phyloP scores from a whole-genome alignment of 202 grass and related monocot species.

The Dendrocalamus latiflorus region DNA sequence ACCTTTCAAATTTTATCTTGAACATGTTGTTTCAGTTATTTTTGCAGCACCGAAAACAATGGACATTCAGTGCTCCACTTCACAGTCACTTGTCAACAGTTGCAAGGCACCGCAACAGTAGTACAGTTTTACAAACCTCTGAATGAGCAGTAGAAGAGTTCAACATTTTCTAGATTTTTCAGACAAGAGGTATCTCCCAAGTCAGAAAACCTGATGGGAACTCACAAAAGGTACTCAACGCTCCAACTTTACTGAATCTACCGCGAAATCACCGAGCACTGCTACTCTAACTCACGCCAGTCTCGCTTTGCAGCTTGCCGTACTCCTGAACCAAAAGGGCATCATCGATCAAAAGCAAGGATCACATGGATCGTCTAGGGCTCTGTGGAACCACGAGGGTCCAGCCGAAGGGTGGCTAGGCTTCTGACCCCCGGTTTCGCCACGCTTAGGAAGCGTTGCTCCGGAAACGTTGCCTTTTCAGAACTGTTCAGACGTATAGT shows the following conservation, averaged over 20 bases:
- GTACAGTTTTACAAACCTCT: background rate
- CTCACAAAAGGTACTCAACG: background rate
- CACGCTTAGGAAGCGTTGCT: background rate
- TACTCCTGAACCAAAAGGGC: background rate
- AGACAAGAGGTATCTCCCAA: background rate
- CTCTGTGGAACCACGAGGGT: background rate
- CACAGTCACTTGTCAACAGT: background rate
- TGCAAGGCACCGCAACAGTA: background rate
- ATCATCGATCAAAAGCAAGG: constrained; percentile 8
- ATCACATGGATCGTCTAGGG: constrained; percentile 40
- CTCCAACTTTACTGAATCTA: background rate
- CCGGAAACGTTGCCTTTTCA: constrained; percentile 2
- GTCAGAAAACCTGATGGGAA: background rate
- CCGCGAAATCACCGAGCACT: background rate
- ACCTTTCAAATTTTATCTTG: background rate
- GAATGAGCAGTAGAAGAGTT: background rate
- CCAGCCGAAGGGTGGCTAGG: constrained; percentile 14
- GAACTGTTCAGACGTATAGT: background rate
- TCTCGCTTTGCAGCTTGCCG: background rate
- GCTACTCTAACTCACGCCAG: background rate
- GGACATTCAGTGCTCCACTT: background rate
- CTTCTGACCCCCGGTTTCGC: constrained; percentile 28
- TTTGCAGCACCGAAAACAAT: background rate
- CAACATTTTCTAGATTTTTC: background rate
- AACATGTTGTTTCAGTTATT: background rate